These are phyloP conservation scores for Cetraspora pellucida DNA, from an alignment of 192 early-diverging fungal genomes.

Conservation along the genomic window DNA sequence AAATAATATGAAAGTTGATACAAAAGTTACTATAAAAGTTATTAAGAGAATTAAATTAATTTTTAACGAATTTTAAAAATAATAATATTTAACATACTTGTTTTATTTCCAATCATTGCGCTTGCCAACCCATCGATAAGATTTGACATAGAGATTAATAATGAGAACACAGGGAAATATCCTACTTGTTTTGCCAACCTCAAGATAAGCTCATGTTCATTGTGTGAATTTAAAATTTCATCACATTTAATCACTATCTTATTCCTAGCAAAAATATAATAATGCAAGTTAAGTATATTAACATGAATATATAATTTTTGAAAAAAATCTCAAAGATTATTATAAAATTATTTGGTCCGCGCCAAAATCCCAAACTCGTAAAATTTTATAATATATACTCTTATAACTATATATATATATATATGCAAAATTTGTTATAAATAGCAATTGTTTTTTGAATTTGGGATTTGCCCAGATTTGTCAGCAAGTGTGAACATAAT, in stretches of 20 bases:
- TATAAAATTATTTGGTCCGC: no score
- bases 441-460: no score
- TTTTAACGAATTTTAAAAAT: background rate
- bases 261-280: conserved; percentile 39
- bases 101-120: conserved; percentile 88
- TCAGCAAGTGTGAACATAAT: no score
- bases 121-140: conserved; percentile 83
- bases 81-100: conserved; percentile 47
- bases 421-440: no score
- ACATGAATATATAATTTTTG: background rate
- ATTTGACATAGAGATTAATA: conserved; percentile 68
- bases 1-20: background rate
- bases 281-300: background rate
- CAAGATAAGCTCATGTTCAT: conserved; percentile 73
- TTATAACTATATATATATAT: no score
- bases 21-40: background rate
- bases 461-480: no score
- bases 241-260: conserved; percentile 82
- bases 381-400: no score
- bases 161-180: conserved; percentile 91
- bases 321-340: background rate
- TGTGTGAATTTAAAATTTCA: conserved; percentile 71
- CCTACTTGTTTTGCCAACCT: conserved; percentile 82
- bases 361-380: no score
- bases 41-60: background rate